Conservation (phyloP, 2,329 filamentous ascomycete species). For the Didymella pomorum region DNA sequence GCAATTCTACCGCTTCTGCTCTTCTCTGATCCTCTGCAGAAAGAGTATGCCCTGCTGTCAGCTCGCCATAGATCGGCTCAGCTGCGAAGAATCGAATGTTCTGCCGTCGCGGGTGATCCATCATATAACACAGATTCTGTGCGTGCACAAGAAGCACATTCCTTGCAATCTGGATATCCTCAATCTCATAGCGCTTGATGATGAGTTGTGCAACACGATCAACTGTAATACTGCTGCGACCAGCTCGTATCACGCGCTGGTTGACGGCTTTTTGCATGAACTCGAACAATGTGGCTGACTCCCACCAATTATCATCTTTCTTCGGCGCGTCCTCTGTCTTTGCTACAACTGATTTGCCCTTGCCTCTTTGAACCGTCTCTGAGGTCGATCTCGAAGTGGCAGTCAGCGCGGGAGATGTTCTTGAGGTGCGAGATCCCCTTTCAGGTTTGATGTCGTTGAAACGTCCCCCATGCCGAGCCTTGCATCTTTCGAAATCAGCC, state of each 20-base stretch:
- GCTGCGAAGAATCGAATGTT: constrained; percentile 38
- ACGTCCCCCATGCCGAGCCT: constrained; percentile 44
- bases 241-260: constrained; percentile 39
- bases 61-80: constrained; percentile 46
- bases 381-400: not conserved
- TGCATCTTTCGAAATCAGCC: constrained; percentile 44
- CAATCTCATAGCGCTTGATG: constrained; percentile 49
- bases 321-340: constrained; percentile 35
- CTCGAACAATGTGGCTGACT: constrained; percentile 49
- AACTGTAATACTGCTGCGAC: constrained; percentile 43
- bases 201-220: constrained; percentile 46
- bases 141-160: constrained; percentile 49
- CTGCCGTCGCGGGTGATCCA: constrained; percentile 47
- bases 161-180: constrained; percentile 42
- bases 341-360: constrained; percentile 16
- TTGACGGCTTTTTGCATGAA: constrained; percentile 52
- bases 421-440: constrained; percentile 19
- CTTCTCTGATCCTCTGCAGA: constrained; percentile 42
- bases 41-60: constrained; percentile 37
- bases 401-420: constrained; percentile 19
- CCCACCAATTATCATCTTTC: constrained; percentile 53
- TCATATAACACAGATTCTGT: constrained; percentile 50
- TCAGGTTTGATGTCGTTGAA: constrained; percentile 26
- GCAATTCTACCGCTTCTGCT: constrained; percentile 41
- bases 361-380: constrained; percentile 7